These are phyloP conservation scores for Inga leiocalycina DNA, from an alignment of 306 rosid species.

Conservation along the genomic window DNA sequence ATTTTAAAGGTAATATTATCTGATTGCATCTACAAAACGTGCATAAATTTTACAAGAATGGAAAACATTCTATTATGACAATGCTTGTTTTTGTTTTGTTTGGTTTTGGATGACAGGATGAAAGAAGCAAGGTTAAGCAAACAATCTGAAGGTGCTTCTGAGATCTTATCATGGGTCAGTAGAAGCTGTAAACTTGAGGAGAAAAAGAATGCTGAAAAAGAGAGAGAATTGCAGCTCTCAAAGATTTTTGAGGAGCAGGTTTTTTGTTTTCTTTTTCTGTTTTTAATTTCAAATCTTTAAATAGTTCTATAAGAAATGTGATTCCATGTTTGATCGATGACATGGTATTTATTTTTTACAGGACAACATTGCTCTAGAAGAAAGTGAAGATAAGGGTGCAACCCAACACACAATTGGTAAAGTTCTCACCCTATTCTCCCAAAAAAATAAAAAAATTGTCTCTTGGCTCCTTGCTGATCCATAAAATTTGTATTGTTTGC, in stretches of 20 bases:
- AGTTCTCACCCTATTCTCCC: constrained; percentile 5
- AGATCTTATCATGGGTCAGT: constrained; percentile 78
- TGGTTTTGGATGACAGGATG: constrained; percentile 50
- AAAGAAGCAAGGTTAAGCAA: constrained; percentile 76
- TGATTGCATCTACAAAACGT: background rate
- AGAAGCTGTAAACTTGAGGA: constrained; percentile 78
- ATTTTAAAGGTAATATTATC: background rate
- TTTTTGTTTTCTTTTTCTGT: background rate
- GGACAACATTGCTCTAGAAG: constrained; percentile 84
- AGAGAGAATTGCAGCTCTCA: constrained; percentile 79
- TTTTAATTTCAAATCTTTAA: background rate
- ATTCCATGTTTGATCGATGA: constrained; percentile 21
- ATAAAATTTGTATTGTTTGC: background rate
- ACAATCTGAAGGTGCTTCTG: constrained; percentile 67
- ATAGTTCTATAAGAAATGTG: constrained; percentile 16
- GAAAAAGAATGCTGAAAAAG: constrained; percentile 56
- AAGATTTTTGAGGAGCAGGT: constrained; percentile 92
- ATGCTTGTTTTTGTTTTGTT: background rate
- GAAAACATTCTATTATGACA: no score
- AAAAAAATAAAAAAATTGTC: no score
- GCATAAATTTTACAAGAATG: background rate
- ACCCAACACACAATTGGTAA: constrained; percentile 50
- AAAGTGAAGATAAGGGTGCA: constrained; percentile 76
- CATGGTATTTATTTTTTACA: constrained; percentile 36
- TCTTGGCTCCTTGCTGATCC: no score